These are phyloP conservation scores for Amniculicola lignicola DNA, from an alignment of 495 filamentous ascomycete species.

Conservation along the genomic window DNA sequence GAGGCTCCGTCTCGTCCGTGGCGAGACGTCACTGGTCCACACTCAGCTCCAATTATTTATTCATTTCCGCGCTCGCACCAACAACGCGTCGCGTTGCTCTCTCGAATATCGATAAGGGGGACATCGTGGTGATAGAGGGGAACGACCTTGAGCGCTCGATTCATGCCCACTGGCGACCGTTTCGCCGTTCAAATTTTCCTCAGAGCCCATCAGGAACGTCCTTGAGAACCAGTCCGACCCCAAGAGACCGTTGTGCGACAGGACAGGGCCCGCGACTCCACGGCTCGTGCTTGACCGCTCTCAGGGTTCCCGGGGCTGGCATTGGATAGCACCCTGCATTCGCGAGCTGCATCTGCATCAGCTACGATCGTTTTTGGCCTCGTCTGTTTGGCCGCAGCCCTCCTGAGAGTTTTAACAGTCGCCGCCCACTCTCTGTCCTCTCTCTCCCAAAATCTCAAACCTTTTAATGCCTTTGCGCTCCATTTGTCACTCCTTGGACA, in stretches of 20 bases:
- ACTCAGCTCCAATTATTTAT: constrained; percentile 22
- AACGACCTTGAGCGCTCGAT: constrained; percentile 11
- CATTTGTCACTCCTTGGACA: constrained; percentile 37
- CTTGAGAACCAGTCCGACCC: constrained; percentile 2
- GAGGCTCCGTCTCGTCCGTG: constrained; percentile 13
- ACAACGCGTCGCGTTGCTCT: constrained; percentile 22
- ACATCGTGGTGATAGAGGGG: constrained; percentile 14
- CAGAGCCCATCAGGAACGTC: constrained; percentile 11
- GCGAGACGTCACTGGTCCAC: constrained; percentile 23
- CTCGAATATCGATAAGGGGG: constrained; percentile 32
- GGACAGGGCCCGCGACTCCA: background rate
- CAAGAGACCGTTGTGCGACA: background rate
- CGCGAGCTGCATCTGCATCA: constrained; percentile 29
- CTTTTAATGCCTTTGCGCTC: constrained; percentile 36
- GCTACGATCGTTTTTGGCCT: constrained; percentile 29
- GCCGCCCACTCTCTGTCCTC: constrained; percentile 27
- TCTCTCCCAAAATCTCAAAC: constrained; percentile 30
- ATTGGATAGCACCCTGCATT: constrained; percentile 31
- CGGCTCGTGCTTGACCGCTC: constrained; percentile 22
- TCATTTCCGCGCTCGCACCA: constrained; percentile 16
- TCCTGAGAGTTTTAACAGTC: constrained; percentile 35
- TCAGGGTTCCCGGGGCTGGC: constrained; percentile 7
- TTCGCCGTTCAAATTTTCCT: constrained; percentile 3
- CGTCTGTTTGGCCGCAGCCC: constrained; percentile 14
- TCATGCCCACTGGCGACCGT: constrained; percentile 15